Percentiles rank a stretch among this genome's conserved stretches.
phyloP scores from a whole-genome alignment of 2,329 filamentous ascomycete genomes.

The Amauroascus niger region DNA sequence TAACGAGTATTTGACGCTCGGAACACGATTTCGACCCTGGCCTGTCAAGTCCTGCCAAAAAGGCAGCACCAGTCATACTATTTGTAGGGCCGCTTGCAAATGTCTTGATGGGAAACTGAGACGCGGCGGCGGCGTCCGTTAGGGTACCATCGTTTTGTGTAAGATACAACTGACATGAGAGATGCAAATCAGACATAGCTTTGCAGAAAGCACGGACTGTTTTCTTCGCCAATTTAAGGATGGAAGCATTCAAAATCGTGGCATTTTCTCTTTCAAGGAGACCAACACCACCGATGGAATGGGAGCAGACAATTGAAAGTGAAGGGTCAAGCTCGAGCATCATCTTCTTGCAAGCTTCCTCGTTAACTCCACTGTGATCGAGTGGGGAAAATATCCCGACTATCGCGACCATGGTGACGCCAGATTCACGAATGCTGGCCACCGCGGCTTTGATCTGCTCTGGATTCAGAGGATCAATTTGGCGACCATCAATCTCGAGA shows the following conservation, averaged over 20 bases:
- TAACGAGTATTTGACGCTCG: constrained; percentile 41
- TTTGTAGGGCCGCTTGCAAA: constrained; percentile 57
- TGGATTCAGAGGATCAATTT: constrained; percentile 34
- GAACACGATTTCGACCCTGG: constrained; percentile 14
- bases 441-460: constrained; percentile 32
- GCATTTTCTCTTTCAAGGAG: constrained; percentile 54
- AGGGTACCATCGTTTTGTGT: constrained; percentile 58
- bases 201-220: constrained; percentile 49
- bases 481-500: constrained; percentile 42
- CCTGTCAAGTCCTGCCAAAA: constrained; percentile 36
- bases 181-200: constrained; percentile 42
- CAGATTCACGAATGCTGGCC: constrained; percentile 28
- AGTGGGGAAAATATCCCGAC: constrained; percentile 42
- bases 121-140: constrained; percentile 45
- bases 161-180: constrained; percentile 49
- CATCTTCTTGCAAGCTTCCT: constrained; percentile 33
- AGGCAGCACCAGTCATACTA: constrained; percentile 54
- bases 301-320: constrained; percentile 37
- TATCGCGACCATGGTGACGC: constrained; percentile 35
- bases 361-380: constrained; percentile 36
- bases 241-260: constrained; percentile 54
- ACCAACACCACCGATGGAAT: constrained; percentile 39
- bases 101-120: constrained; percentile 49
- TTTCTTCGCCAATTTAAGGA: constrained; percentile 48
- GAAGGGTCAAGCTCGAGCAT: constrained; percentile 31